A percentile compares a stretch with the other conserved stretches of the same genome.
These are phyloP conservation scores for Neospora caninum DNA, from an alignment of 169 alveolate genomes.

Conservation along the genomic window DNA sequence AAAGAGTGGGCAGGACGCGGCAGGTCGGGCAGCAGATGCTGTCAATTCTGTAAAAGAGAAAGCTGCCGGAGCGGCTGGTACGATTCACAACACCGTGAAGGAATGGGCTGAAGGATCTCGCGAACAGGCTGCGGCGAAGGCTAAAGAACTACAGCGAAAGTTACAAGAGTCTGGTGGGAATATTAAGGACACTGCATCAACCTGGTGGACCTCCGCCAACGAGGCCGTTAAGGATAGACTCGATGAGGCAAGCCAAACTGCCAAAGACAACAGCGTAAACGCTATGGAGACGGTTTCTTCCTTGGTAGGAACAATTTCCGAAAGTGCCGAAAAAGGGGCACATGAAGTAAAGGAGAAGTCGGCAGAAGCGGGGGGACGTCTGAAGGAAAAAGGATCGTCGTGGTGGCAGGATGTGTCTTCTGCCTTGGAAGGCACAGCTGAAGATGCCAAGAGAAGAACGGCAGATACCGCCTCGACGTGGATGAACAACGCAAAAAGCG, in stretches of 20 bases:
- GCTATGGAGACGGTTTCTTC: neutral
- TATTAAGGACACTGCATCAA: neutral
- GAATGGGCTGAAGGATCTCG: neutral
- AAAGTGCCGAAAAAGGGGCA: neutral
- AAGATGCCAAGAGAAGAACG: neutral
- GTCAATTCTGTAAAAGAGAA: neutral
- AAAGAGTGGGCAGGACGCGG: neutral
- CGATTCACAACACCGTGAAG: neutral
- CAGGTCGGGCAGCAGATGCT: neutral
- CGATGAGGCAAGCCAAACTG: neutral
- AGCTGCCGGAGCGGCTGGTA: neutral
- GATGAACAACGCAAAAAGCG: neutral
- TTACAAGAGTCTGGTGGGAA: neutral
- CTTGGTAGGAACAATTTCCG: neutral
- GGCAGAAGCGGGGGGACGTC: neutral
- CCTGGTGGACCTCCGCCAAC: neutral
- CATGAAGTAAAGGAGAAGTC: neutral
- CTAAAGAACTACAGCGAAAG: neutral
- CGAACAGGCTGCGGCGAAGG: neutral
- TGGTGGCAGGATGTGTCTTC: neutral
- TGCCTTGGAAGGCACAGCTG: neutral
- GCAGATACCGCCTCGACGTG: neutral
- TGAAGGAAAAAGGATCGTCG: conserved; percentile 17
- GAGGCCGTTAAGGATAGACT: neutral
- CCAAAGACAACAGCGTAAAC: neutral